These are phyloP conservation scores for Scenedesmus sp. DNA, from an alignment of 163 green algal species.

Conservation along the genomic window DNA sequence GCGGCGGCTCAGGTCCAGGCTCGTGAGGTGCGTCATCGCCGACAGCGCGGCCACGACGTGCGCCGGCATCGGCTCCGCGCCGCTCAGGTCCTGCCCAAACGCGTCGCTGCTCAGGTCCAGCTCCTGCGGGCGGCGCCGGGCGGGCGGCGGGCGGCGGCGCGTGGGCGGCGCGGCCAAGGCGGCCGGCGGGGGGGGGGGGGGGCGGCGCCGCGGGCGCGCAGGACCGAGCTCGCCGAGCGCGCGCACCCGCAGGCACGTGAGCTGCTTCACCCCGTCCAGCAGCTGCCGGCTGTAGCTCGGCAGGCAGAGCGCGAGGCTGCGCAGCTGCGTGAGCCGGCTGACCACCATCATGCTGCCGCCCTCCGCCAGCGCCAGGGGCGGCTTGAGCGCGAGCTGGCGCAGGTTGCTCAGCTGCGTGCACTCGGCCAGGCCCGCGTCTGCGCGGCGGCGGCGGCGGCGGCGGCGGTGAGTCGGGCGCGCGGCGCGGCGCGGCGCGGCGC, in stretches of 20 bases:
- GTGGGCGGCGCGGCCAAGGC: too few species aligned
- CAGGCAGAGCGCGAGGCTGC: conserved; percentile 47
- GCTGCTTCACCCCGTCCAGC: conserved; percentile 12
- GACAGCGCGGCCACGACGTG: neutral
- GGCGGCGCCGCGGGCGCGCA: neutral
- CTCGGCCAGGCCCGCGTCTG: conserved; percentile 28
- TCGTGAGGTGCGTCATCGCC: conserved; percentile 33
- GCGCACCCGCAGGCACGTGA: conserved; percentile 32
- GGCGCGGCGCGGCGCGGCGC: neutral
- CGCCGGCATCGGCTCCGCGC: neutral
- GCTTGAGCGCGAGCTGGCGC: conserved; percentile 40
- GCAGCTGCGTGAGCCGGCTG: conserved; percentile 54
- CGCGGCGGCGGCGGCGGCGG: neutral
- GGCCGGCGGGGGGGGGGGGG: too few species aligned
- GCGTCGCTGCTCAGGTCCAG: conserved; percentile 31
- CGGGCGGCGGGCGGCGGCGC: neutral
- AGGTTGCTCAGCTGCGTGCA: conserved; percentile 51
- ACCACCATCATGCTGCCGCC: conserved; percentile 41
- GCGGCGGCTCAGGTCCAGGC: conserved; percentile 36
- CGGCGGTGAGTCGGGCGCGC: conserved; percentile 4
- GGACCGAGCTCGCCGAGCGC: too few species aligned
- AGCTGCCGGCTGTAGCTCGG: neutral
- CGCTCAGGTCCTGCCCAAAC: neutral
- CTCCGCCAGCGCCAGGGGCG: conserved; percentile 2
- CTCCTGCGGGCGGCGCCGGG: conserved; percentile 8